Evolutionary conservation across 805 yeast genomes (phyloP), one percentile per base, ranked within the genome.

Genomic region (Lachancea lanzarotensis): DNA sequence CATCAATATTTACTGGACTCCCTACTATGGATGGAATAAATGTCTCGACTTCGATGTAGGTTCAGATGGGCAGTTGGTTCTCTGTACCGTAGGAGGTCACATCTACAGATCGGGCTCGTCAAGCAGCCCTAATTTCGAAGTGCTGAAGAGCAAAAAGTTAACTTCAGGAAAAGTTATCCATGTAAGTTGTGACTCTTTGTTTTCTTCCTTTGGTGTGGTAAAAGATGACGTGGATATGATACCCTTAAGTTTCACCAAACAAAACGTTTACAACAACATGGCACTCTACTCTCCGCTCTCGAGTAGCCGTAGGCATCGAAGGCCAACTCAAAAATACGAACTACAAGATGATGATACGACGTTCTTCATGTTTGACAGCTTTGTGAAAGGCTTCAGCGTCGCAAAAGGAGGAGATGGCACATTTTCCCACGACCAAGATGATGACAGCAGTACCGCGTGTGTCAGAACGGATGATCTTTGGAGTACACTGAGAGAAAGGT

Each of bases 11-110:
- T 65, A 75, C n/a, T 85, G 93, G 91, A 71, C 65, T 27, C 85
- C 90, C 0, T 48, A 53, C 29, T 52, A 65, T 78, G 72, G 70
- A 67, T 45, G 87, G 78, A 39, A 68, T 66, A 56, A 52, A 15
- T 60, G 64, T 35, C 22, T 54, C 3, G 95, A 87, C 63, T 74
- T 84, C 27, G 91, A 81, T 54, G 71, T 82, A 36, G 75, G 84
- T 2, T 68, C 65, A 15, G 84, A 82, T 54, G 95, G 95, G 0
- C 78, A 85, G 0, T 60, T 86, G 2, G 67, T 89, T 1, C 59
- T 90, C 1, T 76, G 84, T 50, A 82, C 93, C 0, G 61, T 69
- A 17, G 78, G 79, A 40, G 96, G 96, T 0, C 74, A 82, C 18
- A 85, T 77, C 0, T 87, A 75, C 52, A 67, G 69, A 18, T 45